Evolutionary conservation across 208 protist species (phyloP).

Genomic region (Jaenimonas drosophilae): DNA sequence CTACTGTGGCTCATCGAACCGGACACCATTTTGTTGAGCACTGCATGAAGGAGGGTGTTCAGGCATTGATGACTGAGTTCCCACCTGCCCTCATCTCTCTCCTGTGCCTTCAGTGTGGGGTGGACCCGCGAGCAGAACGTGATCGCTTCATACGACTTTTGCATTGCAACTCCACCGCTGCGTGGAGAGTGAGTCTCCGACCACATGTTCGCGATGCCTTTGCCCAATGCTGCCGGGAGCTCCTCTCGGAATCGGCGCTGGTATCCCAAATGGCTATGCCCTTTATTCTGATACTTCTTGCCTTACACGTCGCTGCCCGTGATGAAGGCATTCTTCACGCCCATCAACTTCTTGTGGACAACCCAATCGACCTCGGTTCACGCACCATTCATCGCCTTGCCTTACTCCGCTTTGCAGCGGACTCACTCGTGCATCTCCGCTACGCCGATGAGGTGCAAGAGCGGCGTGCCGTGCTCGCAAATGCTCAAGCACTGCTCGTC

Average conservation of each 20-base stretch:
- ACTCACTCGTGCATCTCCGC: conserved; percentile 47
- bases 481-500: too few relatives aligned
- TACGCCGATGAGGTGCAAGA: conserved; percentile 44
- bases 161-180: conserved; percentile 20
- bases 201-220: conserved; percentile 29
- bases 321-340: conserved; percentile 25
- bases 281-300: conserved; percentile 42
- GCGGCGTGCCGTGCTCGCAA: conserved; percentile 5
- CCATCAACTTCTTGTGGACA: neutral
- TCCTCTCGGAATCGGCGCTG: conserved; percentile 7
- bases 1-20: conserved; percentile 3
- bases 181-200: conserved; percentile 28
- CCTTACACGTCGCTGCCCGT: conserved; percentile 22
- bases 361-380: conserved; percentile 9
- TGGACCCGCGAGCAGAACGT: conserved; percentile 13
- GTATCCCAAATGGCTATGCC: conserved; percentile 40
- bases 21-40: conserved; percentile 36
- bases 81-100: conserved; percentile 14
- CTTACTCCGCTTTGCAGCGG: conserved; percentile 55
- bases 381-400: conserved; percentile 4
- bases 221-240: conserved; percentile 9
- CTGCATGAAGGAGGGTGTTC: conserved; percentile 34
- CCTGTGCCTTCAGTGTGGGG: conserved; percentile 50
- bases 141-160: conserved; percentile 23
- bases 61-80: conserved; percentile 23